Evolutionary conservation across 1,139 yeast genomes (phyloP), one percentile per base, ranked within the genome.

Genomic region (Wickerhamomyces sp.): DNA sequence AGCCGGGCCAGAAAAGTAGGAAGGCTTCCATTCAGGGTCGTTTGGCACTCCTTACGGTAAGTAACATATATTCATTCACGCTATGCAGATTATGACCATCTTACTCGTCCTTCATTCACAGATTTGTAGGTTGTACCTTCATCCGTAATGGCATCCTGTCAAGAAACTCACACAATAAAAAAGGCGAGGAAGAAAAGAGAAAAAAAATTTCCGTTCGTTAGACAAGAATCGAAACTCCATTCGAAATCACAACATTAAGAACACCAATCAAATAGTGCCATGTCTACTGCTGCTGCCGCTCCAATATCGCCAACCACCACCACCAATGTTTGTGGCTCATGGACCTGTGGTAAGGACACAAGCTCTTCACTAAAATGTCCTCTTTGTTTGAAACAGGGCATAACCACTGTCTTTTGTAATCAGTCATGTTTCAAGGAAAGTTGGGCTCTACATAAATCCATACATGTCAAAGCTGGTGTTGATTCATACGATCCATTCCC

Each of bases 401-500:
- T 77, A 40, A 71, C 74, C 39, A 72, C 78, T 45, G 75, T 75
- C 27, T 93, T 91, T 67, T 94, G 99, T 68, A 76, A 83, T 61
- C 96, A 93, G 59, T 69, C 68, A 2, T 93, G 99, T 66, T 94
- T 88, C 72, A 81, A 87, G 63, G 69, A 84, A 39, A 75, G 82
- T 52, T 91, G 95, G 89, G 64, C 69, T 34, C 61, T 66, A 14
- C 84, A 80, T 58, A 79, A 78, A 61, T 68, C 71, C 31, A 55
- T 71, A 30, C 84, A 79, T 55, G 68, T 67, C 39, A 67, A 72
- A 52, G 68, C 66, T 30, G 68, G 63, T 23, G 61, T 54, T 29
- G 79, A 74, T 8, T 56, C 80, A 4, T 89, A 84, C 62, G 84
- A 93, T 58, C 99, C 99, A 42, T 94, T 88, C 68, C 95, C 97